Conservation (phyloP, 164 flowering plant species). For the Nelumbo lutea region DNA sequence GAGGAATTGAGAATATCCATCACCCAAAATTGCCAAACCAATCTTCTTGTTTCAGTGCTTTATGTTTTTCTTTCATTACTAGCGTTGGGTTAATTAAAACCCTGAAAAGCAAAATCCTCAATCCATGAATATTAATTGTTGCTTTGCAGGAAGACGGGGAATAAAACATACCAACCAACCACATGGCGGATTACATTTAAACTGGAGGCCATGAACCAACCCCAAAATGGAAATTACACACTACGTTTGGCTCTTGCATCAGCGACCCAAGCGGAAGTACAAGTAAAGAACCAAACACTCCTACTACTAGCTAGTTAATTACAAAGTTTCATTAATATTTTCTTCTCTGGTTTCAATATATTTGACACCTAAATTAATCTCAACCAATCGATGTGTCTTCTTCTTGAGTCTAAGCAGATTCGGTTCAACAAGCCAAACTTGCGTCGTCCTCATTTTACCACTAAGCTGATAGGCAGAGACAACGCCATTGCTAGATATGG, state of each 20-base stretch:
- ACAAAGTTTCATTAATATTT: neutral
- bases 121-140: neutral
- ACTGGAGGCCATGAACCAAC: conserved; percentile 15
- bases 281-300: conserved; percentile 5
- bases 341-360: too few species aligned
- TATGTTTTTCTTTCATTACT: neutral
- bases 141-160: conserved; percentile 32
- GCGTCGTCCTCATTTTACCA: conserved; percentile 4
- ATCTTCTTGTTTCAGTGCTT: too few species aligned
- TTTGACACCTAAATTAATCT: neutral
- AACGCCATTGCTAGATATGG: conserved; percentile 14
- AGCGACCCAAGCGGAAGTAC: conserved; percentile 24
- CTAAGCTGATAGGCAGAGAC: conserved; percentile 4
- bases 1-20: neutral
- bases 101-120: neutral
- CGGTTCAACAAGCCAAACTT: conserved; percentile 1
- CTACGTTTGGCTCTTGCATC: conserved; percentile 32
- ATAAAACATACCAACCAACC: conserved; percentile 47
- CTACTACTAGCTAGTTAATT: neutral
- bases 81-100: neutral
- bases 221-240: conserved; percentile 13
- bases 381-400: neutral
- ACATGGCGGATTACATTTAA: conserved; percentile 38
- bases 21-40: too few species aligned
- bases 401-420: neutral